Evolutionary conservation across 2,329 filamentous ascomycete genomes (phyloP), one percentile per base, ranked within the genome.

Genomic region (Coniosporium tulheliwenetii): DNA sequence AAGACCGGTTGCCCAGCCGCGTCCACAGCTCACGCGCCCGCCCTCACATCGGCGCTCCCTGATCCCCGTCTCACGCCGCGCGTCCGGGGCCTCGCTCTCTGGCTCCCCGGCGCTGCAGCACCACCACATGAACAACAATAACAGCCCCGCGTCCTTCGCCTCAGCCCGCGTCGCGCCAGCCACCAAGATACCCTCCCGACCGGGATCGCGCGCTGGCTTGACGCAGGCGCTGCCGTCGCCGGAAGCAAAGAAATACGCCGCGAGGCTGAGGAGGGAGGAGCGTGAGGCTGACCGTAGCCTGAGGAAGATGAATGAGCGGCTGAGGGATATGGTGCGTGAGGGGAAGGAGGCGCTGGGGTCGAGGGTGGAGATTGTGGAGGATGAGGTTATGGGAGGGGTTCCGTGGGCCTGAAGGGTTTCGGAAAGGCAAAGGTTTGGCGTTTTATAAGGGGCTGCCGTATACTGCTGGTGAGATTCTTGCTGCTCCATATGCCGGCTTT

Each of bases 301-400:
- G 50, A 77, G 77, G 38, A 75, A 80, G 19, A 77, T 96, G 60
- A 93, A 91, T 55, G 70, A 75, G 38, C 77, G 82, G 50, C 65
- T 96, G 38, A 75, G 82, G 53, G 81, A 79, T 30, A 85, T 98
- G 81, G 93, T 98, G 41, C 71, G 79, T 2, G 81, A 96, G 59
- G 91, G 87, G 1, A 81, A 81, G 50, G 81, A 91, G 58, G 91
- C 91, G 1, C 62, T 98, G 13, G 87, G 66, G 5, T 65, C 60
- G 14, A 67, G 61, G 43, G 52, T 64, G 26, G 57, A 63, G 29
- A 47, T 62, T 12, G 47, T 60, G 7, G 60, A 65, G 34, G 54
- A 49, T 9, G 50, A 47, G 15, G 55, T 55, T 10, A 45, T 53
- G 41, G 53, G 56, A 26, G 19, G 19, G 16, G 53, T 7, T 26